phyloP scores from a whole-genome alignment of 108 stramenopile genomes.

The Craspedostauros australis region DNA sequence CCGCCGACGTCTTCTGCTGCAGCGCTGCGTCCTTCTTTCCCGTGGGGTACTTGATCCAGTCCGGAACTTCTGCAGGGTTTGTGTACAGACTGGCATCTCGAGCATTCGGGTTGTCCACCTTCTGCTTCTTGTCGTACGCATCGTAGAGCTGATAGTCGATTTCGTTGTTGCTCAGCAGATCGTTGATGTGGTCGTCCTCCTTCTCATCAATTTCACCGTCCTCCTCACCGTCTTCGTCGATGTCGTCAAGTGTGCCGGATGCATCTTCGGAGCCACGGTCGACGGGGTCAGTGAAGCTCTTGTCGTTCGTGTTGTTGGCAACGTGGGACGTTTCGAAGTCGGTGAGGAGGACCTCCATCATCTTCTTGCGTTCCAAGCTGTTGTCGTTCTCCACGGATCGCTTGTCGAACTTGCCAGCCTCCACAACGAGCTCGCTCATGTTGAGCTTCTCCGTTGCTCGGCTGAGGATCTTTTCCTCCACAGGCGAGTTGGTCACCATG shows the following conservation, averaged over 20 bases:
- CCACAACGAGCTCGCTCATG: conserved; percentile 90
- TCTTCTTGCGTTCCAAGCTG: conserved; percentile 70
- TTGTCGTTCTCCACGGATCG: conserved; percentile 66
- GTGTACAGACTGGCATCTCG: conserved; percentile 38
- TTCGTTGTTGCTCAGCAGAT: conserved; percentile 89
- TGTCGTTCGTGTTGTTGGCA: conserved; percentile 15
- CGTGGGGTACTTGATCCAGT: conserved; percentile 65
- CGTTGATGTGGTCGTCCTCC: conserved; percentile 65
- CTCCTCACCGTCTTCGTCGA: conserved; percentile 54
- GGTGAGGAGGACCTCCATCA: conserved; percentile 82
- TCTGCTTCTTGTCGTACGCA: conserved; percentile 55
- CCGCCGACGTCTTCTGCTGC: not conserved
- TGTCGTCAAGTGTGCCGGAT: conserved; percentile 46
- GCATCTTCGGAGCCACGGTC: conserved; percentile 60
- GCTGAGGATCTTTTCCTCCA: conserved; percentile 89
- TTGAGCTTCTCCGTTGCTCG: conserved; percentile 91
- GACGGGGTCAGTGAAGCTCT: conserved; percentile 44
- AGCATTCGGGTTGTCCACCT: conserved; percentile 1
- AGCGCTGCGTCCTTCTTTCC: conserved; percentile 25
- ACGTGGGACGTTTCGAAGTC: conserved; percentile 69
- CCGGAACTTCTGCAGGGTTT: conserved; percentile 59
- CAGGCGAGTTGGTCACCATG: conserved; percentile 83
- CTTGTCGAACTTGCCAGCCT: conserved; percentile 93
- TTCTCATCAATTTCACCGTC: conserved; percentile 37
- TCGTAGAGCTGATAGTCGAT: conserved; percentile 84